Evolutionary conservation across 2,329 filamentous ascomycete species (phyloP), one percentile per base, ranked within the genome.

Genomic region (Xylariaceae sp.): DNA sequence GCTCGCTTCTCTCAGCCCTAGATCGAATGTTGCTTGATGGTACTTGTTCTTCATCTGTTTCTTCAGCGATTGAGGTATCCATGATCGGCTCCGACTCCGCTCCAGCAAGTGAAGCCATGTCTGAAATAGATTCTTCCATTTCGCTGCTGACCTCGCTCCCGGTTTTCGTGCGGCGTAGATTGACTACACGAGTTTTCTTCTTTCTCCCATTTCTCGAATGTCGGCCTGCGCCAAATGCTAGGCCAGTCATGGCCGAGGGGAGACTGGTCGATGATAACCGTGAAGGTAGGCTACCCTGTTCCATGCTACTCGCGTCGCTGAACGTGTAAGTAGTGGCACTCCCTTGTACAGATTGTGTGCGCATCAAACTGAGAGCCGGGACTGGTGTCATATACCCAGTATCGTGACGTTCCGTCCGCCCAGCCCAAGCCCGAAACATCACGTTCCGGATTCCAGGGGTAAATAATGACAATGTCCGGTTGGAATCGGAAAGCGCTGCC

Each of bases 361-460:
- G 83, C 42, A 81, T 82, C 18, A 91, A 72, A 43, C 79, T 80
- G 5, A 82, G 82, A 2, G 81, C 78, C 12, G 77, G 71, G 18
- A 77, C 71, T 7, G 81, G 77, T 7, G 75, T 79, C 71, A 81
- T 70, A 73, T 81, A 48, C 62, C 68, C 64, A 54, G 78, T 69
- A 56, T 95, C 90, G 43, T 80, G 80, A 55, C 86, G 81, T 59
- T 96, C 92, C 48, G 84, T 81, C 37, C 88, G 85, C 41, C 89
- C 89, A 16, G 93, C 90, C 91, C 93, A 96, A 29, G 93, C 95
- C 57, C 95, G 85, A 73, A 96, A 97, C 21, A 98, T 89, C 3
- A 91, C 90, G 72, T 98, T 91, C 50, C 86, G 81, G 56, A 98
- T 93, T n/a, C 89, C 86, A 0, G 93, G 92, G 1, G 93, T 97